Percentiles rank a stretch among this genome's conserved stretches.
Conservation (phyloP, 2,329 filamentous ascomycete genomes). For the Microdochium paspali region DNA sequence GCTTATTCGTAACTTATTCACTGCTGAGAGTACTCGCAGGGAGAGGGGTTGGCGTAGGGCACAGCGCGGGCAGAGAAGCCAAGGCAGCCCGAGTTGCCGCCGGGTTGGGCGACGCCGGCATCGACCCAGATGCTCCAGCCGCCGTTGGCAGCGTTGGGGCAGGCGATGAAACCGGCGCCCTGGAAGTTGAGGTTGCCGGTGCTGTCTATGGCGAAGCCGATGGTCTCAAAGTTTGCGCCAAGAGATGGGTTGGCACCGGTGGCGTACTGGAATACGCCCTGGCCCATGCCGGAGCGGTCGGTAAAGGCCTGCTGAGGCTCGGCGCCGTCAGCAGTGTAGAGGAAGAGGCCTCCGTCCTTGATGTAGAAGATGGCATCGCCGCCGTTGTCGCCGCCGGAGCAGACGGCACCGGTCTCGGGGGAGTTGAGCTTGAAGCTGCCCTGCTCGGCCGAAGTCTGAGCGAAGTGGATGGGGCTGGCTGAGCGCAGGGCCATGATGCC, state of each 20-base stretch:
- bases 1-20: too few relatives aligned
- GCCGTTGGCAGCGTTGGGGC: conserved; percentile 33
- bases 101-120: conserved; percentile 22
- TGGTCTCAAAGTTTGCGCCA: conserved; percentile 33
- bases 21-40: conserved; percentile 22
- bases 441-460: conserved; percentile 31
- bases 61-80: conserved; percentile 22
- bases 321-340: conserved; percentile 32
- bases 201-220: conserved; percentile 34
- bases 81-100: conserved; percentile 24
- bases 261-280: conserved; percentile 43
- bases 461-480: conserved; percentile 37
- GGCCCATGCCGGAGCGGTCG: conserved; percentile 50
- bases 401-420: conserved; percentile 35
- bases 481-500: conserved; percentile 39
- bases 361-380: conserved; percentile 40
- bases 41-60: conserved; percentile 18
- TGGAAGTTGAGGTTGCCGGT: conserved; percentile 34
- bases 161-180: conserved; percentile 37
- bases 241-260: conserved; percentile 28
- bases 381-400: conserved; percentile 23
- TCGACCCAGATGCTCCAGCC: conserved; percentile 30
- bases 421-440: conserved; percentile 33
- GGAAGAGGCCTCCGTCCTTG: conserved; percentile 32
- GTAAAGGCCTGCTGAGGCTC: conserved; percentile 38